phyloP scores from a whole-genome alignment of 345 rosid species.

The Hibiscus mutabilis region DNA sequence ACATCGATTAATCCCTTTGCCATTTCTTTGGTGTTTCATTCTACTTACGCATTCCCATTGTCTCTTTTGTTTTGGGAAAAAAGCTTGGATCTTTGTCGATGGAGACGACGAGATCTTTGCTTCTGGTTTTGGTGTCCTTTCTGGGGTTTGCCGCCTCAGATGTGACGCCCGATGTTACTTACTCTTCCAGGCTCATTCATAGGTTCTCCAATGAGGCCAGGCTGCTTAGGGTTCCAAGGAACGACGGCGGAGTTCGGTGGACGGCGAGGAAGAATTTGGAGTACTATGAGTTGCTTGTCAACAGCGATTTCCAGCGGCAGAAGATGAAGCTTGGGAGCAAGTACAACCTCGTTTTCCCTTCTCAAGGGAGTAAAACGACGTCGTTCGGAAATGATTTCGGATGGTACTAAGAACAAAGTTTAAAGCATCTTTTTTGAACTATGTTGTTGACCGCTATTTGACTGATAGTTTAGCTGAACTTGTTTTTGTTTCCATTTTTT shows the following conservation, averaged over 20 bases:
- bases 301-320: conserved; percentile 56
- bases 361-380: conserved; percentile 70
- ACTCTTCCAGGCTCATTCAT: conserved; percentile 62
- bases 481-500: neutral
- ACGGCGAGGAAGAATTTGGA: conserved; percentile 56
- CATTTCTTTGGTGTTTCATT: neutral
- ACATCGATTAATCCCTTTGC: too few relatives aligned
- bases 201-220: conserved; percentile 70
- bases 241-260: conserved; percentile 21
- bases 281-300: conserved; percentile 45
- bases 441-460: conserved; percentile 1
- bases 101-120: conserved; percentile 21
- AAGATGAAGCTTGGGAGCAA: conserved; percentile 63
- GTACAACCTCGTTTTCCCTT: conserved; percentile 53
- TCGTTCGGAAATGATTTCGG: conserved; percentile 64
- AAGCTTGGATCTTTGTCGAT: conserved; percentile 26
- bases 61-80: too few relatives aligned
- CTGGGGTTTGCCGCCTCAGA: conserved; percentile 5
- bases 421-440: neutral
- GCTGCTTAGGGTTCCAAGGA: conserved; percentile 27
- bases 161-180: conserved; percentile 18
- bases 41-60: neutral
- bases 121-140: conserved; percentile 14
- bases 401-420: conserved; percentile 33
- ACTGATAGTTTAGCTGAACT: neutral